phyloP scores from a whole-genome alignment of 768 basidiomycete species.

The Tylopilus rubrobrunneus region DNA sequence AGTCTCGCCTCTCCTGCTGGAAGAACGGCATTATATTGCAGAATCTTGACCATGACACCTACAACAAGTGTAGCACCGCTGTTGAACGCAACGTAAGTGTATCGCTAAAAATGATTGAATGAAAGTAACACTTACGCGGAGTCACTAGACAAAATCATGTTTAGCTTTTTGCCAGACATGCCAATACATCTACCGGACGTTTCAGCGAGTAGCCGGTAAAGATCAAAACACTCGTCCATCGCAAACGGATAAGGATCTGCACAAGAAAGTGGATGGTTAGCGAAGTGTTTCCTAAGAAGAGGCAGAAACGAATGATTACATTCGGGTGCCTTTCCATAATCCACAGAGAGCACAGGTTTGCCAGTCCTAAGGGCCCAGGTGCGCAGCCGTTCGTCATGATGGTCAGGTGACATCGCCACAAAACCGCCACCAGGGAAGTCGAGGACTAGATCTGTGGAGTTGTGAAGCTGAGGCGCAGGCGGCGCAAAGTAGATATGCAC shows the following conservation, averaged over 20 bases:
- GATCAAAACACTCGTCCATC: constrained; percentile 92
- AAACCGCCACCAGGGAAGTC: constrained; percentile 98
- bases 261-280: constrained; percentile 3
- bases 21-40: constrained; percentile 53
- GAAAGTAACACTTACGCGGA: constrained; percentile 74
- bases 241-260: constrained; percentile 96
- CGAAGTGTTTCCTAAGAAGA: constrained; percentile 1
- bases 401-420: constrained; percentile 92
- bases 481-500: constrained; percentile 80
- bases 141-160: constrained; percentile 83
- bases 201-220: constrained; percentile 76
- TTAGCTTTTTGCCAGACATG: constrained; percentile 79
- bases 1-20: constrained; percentile 39
- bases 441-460: constrained; percentile 76
- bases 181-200: constrained; percentile 79
- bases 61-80: constrained; percentile 89
- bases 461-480: constrained; percentile 56
- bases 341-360: constrained; percentile 78
- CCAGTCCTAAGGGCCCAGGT: constrained; percentile 80
- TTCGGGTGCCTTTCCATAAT: constrained; percentile 97
- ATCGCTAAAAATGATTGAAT: constrained; percentile 1
- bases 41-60: constrained; percentile 78
- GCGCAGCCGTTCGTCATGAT: constrained; percentile 91
- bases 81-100: constrained; percentile 12
- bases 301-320: constrained; percentile 46